Base-by-base conservation (phyloP, 768 basidiomycete species). In the Naganishia kalamii region DNA sequence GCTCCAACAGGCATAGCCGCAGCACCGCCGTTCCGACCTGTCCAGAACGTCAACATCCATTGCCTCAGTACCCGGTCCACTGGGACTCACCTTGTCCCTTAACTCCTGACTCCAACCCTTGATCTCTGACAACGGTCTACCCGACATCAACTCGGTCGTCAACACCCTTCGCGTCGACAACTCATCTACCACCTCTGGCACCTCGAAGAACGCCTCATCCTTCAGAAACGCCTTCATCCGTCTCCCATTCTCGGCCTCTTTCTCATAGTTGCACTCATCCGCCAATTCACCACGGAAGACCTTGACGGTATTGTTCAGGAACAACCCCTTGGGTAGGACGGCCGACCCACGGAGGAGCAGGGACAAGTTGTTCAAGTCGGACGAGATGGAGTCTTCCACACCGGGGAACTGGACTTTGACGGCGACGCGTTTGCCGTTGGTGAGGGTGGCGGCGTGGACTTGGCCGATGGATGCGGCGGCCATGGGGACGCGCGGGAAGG, bases 401-500 rank as follows among this genome's bases (percentile, higher is more conserved):
- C 90, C 89, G 0, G 96, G 96, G 77, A 98, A 99, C 73, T 99
- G 96, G 21, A 98, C 83, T 77, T 99, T 97, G 71, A 83, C 77
- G 10, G 81, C 81, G n/a, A 81, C 76, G 3, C 69, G 51, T 17
- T 60, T 54, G 7, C 62, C 64, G 0, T 85, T 77, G 0, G 83
- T 76, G 12, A 97, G 82, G 2, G 84, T 80, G 0, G 89, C 94
- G 0, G 73, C 79, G 72, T 99, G 94, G 0, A 98, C 94, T 76
- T 99, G 94, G 0, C 96, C 96, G 35, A 99, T 98, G 1, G 94
- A 97, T 0, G 94, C 94, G 0, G 92, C 89, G 1, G 93, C 93
- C 70, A 96, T 91, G 0, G 94, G 94, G 1, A 91, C 82, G 4
- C 89, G 85, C 63, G 88, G 85, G 76, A 98, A 96, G 0, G 83